Conservation (phyloP, 139 green algal genomes). For the Micromonas commoda region DNA sequence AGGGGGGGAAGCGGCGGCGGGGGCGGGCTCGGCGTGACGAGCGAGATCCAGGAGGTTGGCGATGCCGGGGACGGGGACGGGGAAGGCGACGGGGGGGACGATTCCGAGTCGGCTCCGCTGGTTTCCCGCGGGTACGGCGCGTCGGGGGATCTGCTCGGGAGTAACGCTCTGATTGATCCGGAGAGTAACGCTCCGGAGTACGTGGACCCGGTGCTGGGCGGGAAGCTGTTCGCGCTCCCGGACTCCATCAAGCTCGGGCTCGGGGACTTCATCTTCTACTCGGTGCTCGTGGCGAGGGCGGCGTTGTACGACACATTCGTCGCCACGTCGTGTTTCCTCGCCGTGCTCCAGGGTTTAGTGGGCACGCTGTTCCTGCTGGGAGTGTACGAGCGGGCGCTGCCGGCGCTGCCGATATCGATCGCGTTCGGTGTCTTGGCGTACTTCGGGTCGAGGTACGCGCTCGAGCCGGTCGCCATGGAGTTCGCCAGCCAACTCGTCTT, state of each 20-base stretch:
- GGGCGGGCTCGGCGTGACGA: no score
- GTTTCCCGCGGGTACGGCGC: no score
- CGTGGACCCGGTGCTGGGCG: not conserved
- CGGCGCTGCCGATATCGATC: constrained; percentile 91
- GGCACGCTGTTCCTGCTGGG: constrained; percentile 47
- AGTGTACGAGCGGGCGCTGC: constrained; percentile 72
- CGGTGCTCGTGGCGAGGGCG: constrained; percentile 71
- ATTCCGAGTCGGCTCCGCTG: no score
- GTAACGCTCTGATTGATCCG: no score
- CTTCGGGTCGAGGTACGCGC: constrained; percentile 63
- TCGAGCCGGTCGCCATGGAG: constrained; percentile 61
- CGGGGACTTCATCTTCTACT: constrained; percentile 98
- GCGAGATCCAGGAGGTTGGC: no score
- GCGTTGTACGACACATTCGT: constrained; percentile 94
- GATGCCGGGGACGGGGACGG: no score
- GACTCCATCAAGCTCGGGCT: constrained; percentile 86
- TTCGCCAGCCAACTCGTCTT: no score
- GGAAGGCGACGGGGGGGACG: no score
- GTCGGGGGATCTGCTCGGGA: no score
- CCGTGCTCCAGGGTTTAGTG: constrained; percentile 68
- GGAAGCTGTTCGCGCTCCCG: constrained; percentile 1
- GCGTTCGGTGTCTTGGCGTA: constrained; percentile 82
- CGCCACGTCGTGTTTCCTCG: constrained; percentile 62
- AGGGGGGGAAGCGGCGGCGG: no score
- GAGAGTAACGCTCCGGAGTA: no score